A percentile compares a stretch with the other conserved stretches of the same genome.
These are phyloP conservation scores for Waitea zeae DNA, from an alignment of 1,284 basidiomycete species.

Conservation along the genomic window DNA sequence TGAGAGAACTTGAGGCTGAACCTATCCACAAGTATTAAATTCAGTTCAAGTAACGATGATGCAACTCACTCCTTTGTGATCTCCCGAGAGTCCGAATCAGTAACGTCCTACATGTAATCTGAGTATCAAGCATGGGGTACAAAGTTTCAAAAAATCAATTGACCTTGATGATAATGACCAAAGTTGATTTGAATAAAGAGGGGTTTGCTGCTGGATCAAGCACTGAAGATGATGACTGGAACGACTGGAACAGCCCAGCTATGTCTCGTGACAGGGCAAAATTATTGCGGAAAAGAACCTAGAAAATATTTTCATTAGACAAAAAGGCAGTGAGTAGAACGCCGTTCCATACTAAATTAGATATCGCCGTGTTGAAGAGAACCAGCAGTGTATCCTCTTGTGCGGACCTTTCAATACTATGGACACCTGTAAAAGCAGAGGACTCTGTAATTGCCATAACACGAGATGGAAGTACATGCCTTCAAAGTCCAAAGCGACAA, in stretches of 20 bases:
- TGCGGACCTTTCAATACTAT: conserved; percentile 42
- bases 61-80: conserved; percentile 35
- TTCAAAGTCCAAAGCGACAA: conserved; percentile 50
- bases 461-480: conserved; percentile 15
- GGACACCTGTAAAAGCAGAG: conserved; percentile 24
- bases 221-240: conserved; percentile 41
- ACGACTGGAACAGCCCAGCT: conserved; percentile 40
- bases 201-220: conserved; percentile 41
- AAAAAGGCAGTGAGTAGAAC: not conserved
- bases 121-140: too few relatives aligned
- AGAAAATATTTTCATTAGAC: not conserved
- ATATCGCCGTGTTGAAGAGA: conserved; percentile 46
- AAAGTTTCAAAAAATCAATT: conserved; percentile 1
- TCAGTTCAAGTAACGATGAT: not conserved
- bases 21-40: conserved; percentile 14
- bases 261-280: conserved; percentile 43
- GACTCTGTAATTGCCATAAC: not conserved
- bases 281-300: conserved; percentile 50
- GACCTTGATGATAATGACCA: conserved; percentile 49
- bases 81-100: conserved; percentile 34
- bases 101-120: conserved; percentile 26
- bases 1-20: conserved; percentile 34
- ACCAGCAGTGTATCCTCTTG: conserved; percentile 49
- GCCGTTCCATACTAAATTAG: conserved; percentile 36
- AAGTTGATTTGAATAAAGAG: conserved; percentile 34